Evolutionary conservation across 176 grass and related monocot species (phyloP), one percentile per base, ranked within the genome.

Genomic region (Oryza nivara): DNA sequence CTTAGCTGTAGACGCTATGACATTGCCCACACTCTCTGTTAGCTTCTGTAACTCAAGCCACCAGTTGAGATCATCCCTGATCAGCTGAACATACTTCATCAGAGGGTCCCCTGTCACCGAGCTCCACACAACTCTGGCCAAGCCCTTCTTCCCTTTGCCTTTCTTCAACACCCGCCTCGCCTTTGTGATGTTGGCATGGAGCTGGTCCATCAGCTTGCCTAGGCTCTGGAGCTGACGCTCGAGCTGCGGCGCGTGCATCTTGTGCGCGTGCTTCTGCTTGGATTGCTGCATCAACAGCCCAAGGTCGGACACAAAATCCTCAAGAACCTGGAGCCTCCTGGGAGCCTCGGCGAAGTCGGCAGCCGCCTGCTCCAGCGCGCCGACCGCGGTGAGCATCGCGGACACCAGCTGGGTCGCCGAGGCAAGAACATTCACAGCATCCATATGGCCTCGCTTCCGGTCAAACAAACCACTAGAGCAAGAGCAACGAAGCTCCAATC

Each of bases 41-140:
- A 95, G 19, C 41, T 82, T 74, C 86, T 92, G 88, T 41, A 95
- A 30, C 72, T 95, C 93, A 51, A 95, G 80, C 93, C 93, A 95
- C 90, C 81, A 84, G 80, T 87, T 92, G 71, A 95, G 74, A 28
- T 92, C 93, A 61, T 95, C 93, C 80, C 76, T 91, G 69, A 95
- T 90, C 1, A 89, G 82, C 79, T 85, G 87, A 20, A 82, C 80
- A 15, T 85, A 87, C 81, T 75, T 91, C 67, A 85, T 79, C 16
- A 95, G 69, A 44, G 88, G 88, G 68, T 95, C 90, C 2, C 93
- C 93, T 25, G 56, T 43, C 41, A 95, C 87, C 16, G 93, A 88
- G 81, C 83, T 92, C 80, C 88, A 83, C 44, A 95, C 83, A 83
- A 95, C 63, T 72, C 81, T 92, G 73, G 80, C 65, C 19, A 95